phyloP scores from a whole-genome alignment of 2,329 filamentous ascomycete species.

The Erysiphe pulchra region DNA sequence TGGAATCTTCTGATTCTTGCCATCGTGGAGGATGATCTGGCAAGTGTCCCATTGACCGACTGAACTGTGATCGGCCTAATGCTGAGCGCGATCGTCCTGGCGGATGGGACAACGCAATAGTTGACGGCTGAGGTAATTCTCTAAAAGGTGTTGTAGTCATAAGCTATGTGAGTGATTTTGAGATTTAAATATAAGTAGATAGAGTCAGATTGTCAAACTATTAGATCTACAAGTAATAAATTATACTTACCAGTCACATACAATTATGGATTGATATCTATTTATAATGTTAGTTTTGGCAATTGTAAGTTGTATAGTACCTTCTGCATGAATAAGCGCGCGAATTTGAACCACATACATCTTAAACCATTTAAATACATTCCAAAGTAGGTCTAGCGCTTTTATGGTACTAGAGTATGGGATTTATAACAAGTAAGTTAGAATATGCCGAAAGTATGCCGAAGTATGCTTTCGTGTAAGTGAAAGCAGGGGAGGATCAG shows the following conservation, averaged over 20 bases:
- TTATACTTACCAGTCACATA: neutral
- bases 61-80: constrained; percentile 15
- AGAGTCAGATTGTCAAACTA: neutral
- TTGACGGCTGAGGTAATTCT: constrained; percentile 41
- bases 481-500: neutral
- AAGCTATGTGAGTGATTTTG: neutral
- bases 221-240: neutral
- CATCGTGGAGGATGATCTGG: constrained; percentile 40
- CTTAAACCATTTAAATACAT: neutral
- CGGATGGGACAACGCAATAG: constrained; percentile 29
- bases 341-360: neutral
- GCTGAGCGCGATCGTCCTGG: constrained; percentile 6
- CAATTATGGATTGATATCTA: neutral
- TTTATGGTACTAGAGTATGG: neutral
- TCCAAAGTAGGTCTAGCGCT: neutral
- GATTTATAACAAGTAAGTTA: neutral
- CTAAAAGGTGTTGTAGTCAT: constrained; percentile 39
- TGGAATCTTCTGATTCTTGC: constrained; percentile 41
- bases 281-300: neutral
- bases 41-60: constrained; percentile 23
- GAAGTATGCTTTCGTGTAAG: neutral
- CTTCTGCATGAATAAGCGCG: neutral
- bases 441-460: neutral
- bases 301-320: neutral
- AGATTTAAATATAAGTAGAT: neutral